Conservation (phyloP, 2,329 filamentous ascomycete genomes). For the Aspergillus thermomutatus region DNA sequence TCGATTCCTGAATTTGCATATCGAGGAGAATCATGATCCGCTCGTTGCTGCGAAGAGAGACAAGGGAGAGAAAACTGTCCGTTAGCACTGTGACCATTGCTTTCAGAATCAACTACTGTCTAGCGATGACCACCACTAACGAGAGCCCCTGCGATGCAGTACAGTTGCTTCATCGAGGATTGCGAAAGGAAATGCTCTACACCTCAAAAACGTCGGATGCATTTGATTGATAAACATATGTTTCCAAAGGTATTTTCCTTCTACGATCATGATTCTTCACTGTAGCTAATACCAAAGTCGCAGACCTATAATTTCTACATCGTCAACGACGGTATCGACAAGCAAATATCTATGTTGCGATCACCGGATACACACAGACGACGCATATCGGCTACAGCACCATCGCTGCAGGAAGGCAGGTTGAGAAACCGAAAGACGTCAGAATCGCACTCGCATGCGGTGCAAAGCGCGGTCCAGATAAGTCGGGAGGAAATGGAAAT, state of each 20-base stretch:
- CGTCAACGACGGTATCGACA: conserved; percentile 85
- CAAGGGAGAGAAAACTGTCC: conserved; percentile 80
- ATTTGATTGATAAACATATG: conserved; percentile 91
- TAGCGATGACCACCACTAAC: neutral
- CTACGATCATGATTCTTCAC: neutral
- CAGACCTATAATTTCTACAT: conserved; percentile 82
- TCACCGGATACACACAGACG: conserved; percentile 28
- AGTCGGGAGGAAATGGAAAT: conserved; percentile 29
- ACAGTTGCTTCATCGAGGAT: conserved; percentile 82
- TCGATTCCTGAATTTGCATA: conserved; percentile 77
- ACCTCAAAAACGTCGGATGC: conserved; percentile 77
- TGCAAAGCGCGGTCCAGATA: neutral
- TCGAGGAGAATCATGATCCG: conserved; percentile 87
- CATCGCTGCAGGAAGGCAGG: conserved; percentile 32
- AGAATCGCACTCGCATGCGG: conserved; percentile 15
- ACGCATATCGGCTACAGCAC: conserved; percentile 31
- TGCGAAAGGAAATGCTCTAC: conserved; percentile 84
- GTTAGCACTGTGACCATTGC: conserved; percentile 25
- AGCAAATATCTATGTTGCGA: conserved; percentile 71
- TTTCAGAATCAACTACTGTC: neutral
- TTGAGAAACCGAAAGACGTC: conserved; percentile 31
- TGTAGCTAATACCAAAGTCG: neutral
- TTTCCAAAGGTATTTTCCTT: conserved; percentile 62
- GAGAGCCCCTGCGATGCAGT: conserved; percentile 53
- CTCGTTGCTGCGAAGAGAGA: conserved; percentile 69